These are phyloP conservation scores for Solanum lycopersicoides DNA, from an alignment of 257 asterid genomes.

Conservation along the genomic window DNA sequence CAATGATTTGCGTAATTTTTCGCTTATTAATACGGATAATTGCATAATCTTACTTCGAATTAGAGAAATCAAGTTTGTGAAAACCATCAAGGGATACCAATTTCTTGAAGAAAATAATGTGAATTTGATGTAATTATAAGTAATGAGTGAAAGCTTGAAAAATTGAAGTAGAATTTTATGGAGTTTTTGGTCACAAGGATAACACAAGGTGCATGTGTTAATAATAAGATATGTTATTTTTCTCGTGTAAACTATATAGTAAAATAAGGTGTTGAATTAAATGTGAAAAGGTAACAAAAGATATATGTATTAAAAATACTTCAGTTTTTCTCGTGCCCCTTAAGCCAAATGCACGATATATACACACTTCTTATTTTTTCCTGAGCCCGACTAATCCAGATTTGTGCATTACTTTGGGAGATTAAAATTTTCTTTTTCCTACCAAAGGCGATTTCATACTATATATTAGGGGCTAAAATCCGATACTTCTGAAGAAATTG, in stretches of 20 bases:
- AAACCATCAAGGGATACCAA: not conserved
- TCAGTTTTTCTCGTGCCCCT: not conserved
- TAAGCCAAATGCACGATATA: not conserved
- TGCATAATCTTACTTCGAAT: not conserved
- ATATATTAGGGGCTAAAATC: too few species aligned
- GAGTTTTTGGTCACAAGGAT: not conserved
- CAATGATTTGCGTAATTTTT: constrained; percentile 3
- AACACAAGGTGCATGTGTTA: not conserved
- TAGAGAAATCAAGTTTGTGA: not conserved
- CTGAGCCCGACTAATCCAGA: not conserved
- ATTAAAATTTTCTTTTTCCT: too few species aligned
- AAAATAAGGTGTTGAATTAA: not conserved
- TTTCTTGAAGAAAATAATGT: not conserved
- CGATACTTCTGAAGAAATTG: too few species aligned
- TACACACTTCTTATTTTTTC: not conserved
- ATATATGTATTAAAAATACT: not conserved
- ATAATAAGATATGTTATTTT: not conserved
- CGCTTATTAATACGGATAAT: not conserved
- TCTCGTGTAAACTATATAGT: not conserved
- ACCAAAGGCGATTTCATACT: too few species aligned
- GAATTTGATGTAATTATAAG: not conserved
- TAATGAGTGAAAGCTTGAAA: not conserved
- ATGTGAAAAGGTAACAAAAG: not conserved
- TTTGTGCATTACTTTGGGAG: not conserved
- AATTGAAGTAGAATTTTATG: not conserved